Base-by-base conservation (phyloP, 2,329 filamentous ascomycete species). In the Helotiales sp. region DNA sequence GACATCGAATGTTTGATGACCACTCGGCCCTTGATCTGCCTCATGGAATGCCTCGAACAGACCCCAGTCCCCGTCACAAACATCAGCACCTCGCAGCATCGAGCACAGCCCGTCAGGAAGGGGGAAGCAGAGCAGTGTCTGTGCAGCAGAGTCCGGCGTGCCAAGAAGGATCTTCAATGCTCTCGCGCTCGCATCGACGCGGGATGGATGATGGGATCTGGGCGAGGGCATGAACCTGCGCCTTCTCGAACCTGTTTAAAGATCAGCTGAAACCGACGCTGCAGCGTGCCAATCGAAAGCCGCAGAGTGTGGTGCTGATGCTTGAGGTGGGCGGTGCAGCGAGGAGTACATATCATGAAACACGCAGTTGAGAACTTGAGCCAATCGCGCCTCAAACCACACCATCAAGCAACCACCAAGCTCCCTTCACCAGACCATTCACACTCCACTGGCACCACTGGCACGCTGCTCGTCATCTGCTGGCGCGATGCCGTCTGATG, bases 181-280 rank as follows among this genome's bases (percentile, higher is more conserved):
- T n/a, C n/a, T n/a, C n/a, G 17, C 33, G 31, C 57, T 58, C 55
- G 54, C 52, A 58, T 52, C 52, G 50, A 24, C 31, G n/a, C 54
- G 44, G 51, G 44, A 42, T 24, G 40, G 33, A 27, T 36, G 24
- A 44, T 49, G 15, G 17, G 34, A 15, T 29, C n/a, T 33, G 36
- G 48, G 31, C 24, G 48, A 58, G 52, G 48, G 61, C 61, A 64
- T 61, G 63, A 61, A 64, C 60, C 48, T 60, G 47, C 57, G 63
- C 59, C 62, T 63, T 65, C 62, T 60, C 61, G 62, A 62, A 61
- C 54, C 60, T 60, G 59, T 64, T 58, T 25, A 63, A 57, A 59
- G 53, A 59, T 59, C 52, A 52, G 60, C 56, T 61, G 60, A 61
- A 63, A 64, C 60, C 17, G n/a, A 10, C 15, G 22, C 13, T 15